Conservation (phyloP, 208 protist species). For the Leishmania lainsoni region DNA sequence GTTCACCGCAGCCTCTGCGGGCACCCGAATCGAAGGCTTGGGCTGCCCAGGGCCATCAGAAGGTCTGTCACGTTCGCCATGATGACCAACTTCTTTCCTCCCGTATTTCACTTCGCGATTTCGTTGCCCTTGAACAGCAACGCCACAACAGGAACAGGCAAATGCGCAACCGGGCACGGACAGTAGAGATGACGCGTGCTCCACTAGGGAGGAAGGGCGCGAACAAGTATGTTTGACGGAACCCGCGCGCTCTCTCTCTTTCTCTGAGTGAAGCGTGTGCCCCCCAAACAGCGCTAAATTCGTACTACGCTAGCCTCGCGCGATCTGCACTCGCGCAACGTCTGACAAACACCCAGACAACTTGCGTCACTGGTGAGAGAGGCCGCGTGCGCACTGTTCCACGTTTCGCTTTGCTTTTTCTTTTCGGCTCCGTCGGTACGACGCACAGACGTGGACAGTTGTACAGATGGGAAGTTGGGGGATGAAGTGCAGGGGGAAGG, state of each 20-base stretch:
- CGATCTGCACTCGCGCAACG: neutral
- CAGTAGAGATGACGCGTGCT: neutral
- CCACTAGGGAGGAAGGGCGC: neutral
- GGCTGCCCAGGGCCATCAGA: conserved; percentile 64
- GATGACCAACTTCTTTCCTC: neutral
- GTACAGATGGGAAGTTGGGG: conserved; percentile 1
- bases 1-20: conserved; percentile 74
- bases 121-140: neutral
- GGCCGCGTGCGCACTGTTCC: neutral
- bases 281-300: neutral
- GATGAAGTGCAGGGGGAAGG: neutral
- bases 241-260: neutral
- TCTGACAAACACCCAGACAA: neutral
- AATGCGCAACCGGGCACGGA: neutral
- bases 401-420: neutral
- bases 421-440: neutral
- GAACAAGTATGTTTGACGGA: neutral
- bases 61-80: conserved; percentile 78
- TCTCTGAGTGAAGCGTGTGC: neutral
- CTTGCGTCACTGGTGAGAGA: neutral
- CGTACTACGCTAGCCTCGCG: neutral
- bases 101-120: neutral
- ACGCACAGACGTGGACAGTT: neutral
- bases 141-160: neutral
- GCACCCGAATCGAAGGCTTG: conserved; percentile 66